Evolutionary conservation across 2,329 filamentous ascomycete genomes (phyloP).

Genomic region (Talaromyces sp.): DNA sequence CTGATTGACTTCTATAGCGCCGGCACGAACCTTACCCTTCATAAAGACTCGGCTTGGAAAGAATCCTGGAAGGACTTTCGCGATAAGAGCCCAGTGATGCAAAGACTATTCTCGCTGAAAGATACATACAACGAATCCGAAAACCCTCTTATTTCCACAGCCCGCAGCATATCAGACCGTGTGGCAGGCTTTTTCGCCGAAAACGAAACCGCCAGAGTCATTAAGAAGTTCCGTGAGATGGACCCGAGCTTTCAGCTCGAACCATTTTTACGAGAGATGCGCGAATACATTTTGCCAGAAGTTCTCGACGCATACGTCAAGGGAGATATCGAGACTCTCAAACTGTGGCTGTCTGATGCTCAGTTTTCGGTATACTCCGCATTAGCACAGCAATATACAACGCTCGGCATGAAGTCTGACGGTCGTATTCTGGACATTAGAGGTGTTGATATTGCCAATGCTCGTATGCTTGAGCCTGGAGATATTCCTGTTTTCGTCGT

Average conservation of each 20-base stretch:
- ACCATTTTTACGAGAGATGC: constrained; percentile 88
- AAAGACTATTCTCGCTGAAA: constrained; percentile 82
- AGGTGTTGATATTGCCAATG: constrained; percentile 70
- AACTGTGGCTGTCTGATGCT: constrained; percentile 91
- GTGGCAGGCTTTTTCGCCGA: constrained; percentile 96
- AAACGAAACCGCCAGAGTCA: constrained; percentile 95
- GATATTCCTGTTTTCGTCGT: constrained; percentile 86
- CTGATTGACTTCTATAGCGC: constrained; percentile 58
- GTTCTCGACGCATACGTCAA: constrained; percentile 98
- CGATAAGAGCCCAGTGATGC: constrained; percentile 82
- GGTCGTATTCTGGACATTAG: constrained; percentile 93
- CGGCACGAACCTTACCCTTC: constrained; percentile 87
- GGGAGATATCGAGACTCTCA: constrained; percentile 84
- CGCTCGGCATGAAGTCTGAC: constrained; percentile 88
- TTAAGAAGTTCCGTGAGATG: constrained; percentile 96
- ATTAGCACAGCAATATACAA: constrained; percentile 93
- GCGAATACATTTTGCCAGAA: constrained; percentile 96
- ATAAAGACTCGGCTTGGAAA: constrained; percentile 97
- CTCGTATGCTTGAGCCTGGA: constrained; percentile 47
- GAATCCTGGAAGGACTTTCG: constrained; percentile 97
- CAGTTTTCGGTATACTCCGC: constrained; percentile 97
- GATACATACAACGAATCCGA: constrained; percentile 92
- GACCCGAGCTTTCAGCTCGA: constrained; percentile 93
- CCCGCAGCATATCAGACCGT: constrained; percentile 87
- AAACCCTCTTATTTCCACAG: constrained; percentile 89